Percentiles rank a stretch among this genome's conserved stretches.
phyloP scores from a whole-genome alignment of 108 stramenopile species.

The Mediolabrus comicus region DNA sequence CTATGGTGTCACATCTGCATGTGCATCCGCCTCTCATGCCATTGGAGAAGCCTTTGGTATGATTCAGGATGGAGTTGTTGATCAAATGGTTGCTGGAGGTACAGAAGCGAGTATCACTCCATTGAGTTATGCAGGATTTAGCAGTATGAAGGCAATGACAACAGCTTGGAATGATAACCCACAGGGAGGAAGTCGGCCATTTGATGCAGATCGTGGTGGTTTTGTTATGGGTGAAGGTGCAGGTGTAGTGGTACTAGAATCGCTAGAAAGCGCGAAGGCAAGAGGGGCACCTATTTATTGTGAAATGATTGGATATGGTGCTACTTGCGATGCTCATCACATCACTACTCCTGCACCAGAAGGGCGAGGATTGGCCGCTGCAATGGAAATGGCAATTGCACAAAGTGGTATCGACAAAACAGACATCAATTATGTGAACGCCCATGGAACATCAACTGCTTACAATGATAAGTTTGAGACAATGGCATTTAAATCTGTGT shows the following conservation, averaged over 20 bases:
- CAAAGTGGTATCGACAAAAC: conserved; percentile 79
- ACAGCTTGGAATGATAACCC: conserved; percentile 89
- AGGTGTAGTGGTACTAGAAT: conserved; percentile 93
- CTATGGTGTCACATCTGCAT: conserved; percentile 92
- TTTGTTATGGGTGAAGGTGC: conserved; percentile 99
- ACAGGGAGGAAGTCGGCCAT: conserved; percentile 85
- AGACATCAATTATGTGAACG: conserved; percentile 92
- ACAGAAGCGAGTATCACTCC: conserved; percentile 94
- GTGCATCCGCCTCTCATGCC: conserved; percentile 90
- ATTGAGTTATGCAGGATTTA: conserved; percentile 89
- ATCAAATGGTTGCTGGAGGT: conserved; percentile 92
- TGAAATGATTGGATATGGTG: conserved; percentile 93
- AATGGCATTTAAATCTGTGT: conserved; percentile 91
- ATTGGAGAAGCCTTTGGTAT: conserved; percentile 92
- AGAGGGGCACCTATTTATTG: conserved; percentile 94
- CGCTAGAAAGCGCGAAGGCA: conserved; percentile 85
- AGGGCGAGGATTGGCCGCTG: conserved; percentile 89
- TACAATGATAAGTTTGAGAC: conserved; percentile 99
- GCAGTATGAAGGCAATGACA: conserved; percentile 94
- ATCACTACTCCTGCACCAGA: conserved; percentile 96
- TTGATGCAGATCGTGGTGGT: conserved; percentile 92
- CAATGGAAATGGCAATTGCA: conserved; percentile 89
- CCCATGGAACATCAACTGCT: conserved; percentile 95
- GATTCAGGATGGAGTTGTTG: conserved; percentile 85
- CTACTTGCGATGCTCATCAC: conserved; percentile 97